phyloP scores from a whole-genome alignment of 2,329 filamentous ascomycete genomes.

The Cytospora piceicola region DNA sequence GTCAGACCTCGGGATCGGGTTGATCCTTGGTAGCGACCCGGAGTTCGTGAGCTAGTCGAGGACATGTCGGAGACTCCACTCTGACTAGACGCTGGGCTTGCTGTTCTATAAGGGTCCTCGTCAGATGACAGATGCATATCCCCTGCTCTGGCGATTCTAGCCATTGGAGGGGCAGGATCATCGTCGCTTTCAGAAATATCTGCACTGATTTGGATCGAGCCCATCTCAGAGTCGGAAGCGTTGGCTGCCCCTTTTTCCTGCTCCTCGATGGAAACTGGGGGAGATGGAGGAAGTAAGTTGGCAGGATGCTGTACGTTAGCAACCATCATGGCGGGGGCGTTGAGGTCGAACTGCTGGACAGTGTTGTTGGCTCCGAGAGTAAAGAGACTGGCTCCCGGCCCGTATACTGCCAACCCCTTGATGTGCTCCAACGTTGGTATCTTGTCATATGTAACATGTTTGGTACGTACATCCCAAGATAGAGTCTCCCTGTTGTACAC shows the following conservation, averaged over 20 bases:
- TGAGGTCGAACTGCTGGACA: constrained; percentile 93
- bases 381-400: constrained; percentile 88
- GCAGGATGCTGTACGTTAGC: constrained; percentile 86
- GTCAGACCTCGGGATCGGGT: constrained; percentile 58
- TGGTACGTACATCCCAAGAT: constrained; percentile 98
- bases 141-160: constrained; percentile 74
- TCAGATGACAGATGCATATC: constrained; percentile 64
- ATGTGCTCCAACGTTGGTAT: constrained; percentile 85
- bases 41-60: constrained; percentile 58
- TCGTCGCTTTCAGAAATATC: constrained; percentile 76
- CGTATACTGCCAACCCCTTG: constrained; percentile 82
- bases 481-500: constrained; percentile 73
- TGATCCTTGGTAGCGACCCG: constrained; percentile 54
- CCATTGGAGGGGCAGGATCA: constrained; percentile 74
- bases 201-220: constrained; percentile 59
- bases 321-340: constrained; percentile 78
- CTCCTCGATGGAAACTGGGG: constrained; percentile 80
- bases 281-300: constrained; percentile 76
- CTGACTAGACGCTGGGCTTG: constrained; percentile 68
- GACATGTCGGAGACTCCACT: constrained; percentile 65
- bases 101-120: constrained; percentile 63
- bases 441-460: constrained; percentile 87
- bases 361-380: constrained; percentile 86
- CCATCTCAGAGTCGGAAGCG: constrained; percentile 58
- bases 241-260: constrained; percentile 59